Conservation (phyloP, 306 rosid species). For the Fagus crenata region DNA sequence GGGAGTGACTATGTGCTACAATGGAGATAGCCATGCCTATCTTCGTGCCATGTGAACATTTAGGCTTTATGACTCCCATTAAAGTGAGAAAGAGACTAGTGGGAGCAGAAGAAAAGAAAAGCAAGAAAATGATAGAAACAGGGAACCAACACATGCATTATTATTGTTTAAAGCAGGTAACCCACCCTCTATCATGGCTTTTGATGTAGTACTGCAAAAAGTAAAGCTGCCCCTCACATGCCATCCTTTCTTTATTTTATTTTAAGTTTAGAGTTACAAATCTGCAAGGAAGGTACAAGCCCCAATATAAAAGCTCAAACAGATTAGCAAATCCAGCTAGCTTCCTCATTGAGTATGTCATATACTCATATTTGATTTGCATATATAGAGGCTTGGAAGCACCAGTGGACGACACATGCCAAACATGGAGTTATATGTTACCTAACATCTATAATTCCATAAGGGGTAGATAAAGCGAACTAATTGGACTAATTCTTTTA, state of each 20-base stretch:
- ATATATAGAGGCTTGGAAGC: not conserved
- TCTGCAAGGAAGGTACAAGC: not conserved
- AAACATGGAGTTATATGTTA: not conserved
- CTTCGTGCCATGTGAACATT: constrained; percentile 37
- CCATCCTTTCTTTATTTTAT: constrained; percentile 33
- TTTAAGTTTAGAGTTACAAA: constrained; percentile 24
- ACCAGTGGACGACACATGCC: not conserved
- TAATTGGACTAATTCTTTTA: not conserved
- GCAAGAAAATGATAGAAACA: constrained; percentile 36
- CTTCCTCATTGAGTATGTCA: not conserved
- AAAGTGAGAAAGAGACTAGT: constrained; percentile 35
- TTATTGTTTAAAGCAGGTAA: constrained; percentile 45
- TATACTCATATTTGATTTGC: not conserved
- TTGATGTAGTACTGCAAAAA: constrained; percentile 40
- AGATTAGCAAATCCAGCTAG: not conserved
- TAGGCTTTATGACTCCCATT: constrained; percentile 29
- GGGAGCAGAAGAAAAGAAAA: constrained; percentile 30
- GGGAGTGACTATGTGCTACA: not conserved
- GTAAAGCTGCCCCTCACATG: constrained; percentile 71
- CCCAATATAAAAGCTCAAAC: not conserved
- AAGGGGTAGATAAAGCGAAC: not conserved
- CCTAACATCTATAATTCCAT: not conserved
- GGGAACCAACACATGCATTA: constrained; percentile 46
- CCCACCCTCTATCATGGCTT: constrained; percentile 36
- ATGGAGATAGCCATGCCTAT: not conserved